A percentile compares a stretch with the other conserved stretches of the same genome.
Conservation (phyloP, 2,329 filamentous ascomycete genomes). For the Cercospora zeina region DNA sequence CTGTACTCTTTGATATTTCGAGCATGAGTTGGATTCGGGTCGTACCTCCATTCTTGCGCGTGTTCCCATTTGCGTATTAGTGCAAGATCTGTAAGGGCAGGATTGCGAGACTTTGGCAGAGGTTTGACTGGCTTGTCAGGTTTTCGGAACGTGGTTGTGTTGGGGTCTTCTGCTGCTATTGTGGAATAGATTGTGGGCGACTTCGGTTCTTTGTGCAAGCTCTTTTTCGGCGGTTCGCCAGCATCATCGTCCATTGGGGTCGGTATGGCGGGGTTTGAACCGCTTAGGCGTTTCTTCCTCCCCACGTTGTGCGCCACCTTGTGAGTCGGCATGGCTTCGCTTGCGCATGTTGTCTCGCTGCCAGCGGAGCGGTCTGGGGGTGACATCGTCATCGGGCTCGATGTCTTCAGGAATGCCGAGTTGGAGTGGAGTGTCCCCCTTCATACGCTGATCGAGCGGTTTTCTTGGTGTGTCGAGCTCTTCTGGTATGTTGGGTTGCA, state of each 20-base stretch:
- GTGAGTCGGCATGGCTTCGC: slow-evolving; percentile 29
- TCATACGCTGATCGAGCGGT: background rate
- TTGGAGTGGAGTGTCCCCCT: background rate
- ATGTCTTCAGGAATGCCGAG: slow-evolving; percentile 16
- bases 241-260: slow-evolving; percentile 3
- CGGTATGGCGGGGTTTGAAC: slow-evolving; percentile 12
- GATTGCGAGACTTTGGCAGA: slow-evolving; percentile 1
- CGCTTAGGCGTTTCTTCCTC: slow-evolving; percentile 30
- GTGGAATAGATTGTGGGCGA: background rate
- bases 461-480: slow-evolving; percentile 5
- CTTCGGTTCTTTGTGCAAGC: background rate
- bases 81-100: background rate
- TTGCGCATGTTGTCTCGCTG: slow-evolving; percentile 20
- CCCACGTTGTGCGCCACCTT: slow-evolving; percentile 22
- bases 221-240: background rate
- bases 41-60: slow-evolving; percentile 13
- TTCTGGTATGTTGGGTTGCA: slow-evolving; percentile 7
- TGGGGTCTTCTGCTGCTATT: background rate
- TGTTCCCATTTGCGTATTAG: background rate
- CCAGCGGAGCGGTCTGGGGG: slow-evolving; percentile 24
- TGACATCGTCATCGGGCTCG: slow-evolving; percentile 29
- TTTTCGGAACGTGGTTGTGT: background rate
- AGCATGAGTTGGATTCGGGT: slow-evolving; percentile 4
- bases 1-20: slow-evolving; percentile 9
- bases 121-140: background rate